Conservation (phyloP, 2,329 filamentous ascomycete species). For the Xylariaceae sp. region DNA sequence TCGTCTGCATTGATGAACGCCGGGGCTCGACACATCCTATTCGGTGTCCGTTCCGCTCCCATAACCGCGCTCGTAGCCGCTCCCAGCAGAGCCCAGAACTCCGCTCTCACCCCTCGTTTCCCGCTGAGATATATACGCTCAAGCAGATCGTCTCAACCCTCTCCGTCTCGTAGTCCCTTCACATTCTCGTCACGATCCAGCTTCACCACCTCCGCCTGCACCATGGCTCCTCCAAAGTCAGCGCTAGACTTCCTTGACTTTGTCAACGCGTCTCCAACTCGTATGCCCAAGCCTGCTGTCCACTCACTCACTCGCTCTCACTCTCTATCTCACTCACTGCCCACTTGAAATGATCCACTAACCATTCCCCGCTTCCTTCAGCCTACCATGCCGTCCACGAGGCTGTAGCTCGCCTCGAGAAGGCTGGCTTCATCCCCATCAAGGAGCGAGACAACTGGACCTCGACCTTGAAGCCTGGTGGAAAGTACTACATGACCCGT, state of each 20-base stretch:
- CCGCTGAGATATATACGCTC: neutral
- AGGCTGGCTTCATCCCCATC: slow-evolving; percentile 82
- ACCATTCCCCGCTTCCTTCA: slow-evolving; percentile 35
- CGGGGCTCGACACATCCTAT: slow-evolving; percentile 10
- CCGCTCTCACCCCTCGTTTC: slow-evolving; percentile 14
- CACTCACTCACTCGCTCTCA: neutral
- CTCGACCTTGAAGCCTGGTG: slow-evolving; percentile 70
- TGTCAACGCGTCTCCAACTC: slow-evolving; percentile 89
- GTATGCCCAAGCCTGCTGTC: slow-evolving; percentile 42
- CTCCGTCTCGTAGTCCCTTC: neutral
- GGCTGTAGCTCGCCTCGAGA: slow-evolving; percentile 67
- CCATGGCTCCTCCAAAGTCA: slow-evolving; percentile 50
- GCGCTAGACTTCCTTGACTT: slow-evolving; percentile 87
- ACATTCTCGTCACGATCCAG: neutral
- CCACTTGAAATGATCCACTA: slow-evolving; percentile 10
- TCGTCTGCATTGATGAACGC: slow-evolving; percentile 16
- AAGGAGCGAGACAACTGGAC: slow-evolving; percentile 89
- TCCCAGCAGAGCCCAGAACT: slow-evolving; percentile 13
- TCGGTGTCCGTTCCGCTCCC: slow-evolving; percentile 13
- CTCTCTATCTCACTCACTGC: too few species aligned
- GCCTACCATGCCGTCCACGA: slow-evolving; percentile 91
- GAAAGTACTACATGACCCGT: slow-evolving; percentile 93
- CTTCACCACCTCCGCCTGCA: slow-evolving; percentile 25
- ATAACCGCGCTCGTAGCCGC: neutral
- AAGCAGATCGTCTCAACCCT: neutral